A percentile compares a stretch with the other conserved stretches of the same genome.
Evolutionary conservation across 257 asterid species (phyloP).

Genomic region (Dorcoceras hygrometricum): DNA sequence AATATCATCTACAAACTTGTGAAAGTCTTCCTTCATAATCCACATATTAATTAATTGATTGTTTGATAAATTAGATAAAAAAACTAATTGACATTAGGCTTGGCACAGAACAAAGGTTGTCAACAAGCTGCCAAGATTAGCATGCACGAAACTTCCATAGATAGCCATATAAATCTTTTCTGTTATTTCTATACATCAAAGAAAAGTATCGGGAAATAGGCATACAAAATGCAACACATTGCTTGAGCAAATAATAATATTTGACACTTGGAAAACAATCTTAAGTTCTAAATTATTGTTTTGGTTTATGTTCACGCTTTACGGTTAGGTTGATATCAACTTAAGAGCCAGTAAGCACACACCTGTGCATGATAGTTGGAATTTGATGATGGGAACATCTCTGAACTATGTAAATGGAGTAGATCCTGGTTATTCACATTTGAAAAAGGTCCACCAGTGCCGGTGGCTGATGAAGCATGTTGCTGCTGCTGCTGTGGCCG

Average conservation of each 20-base stretch:
- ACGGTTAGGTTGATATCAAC: conserved; percentile 3
- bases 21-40: not conserved
- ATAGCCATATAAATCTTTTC: not conserved
- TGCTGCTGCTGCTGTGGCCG: conserved; percentile 90
- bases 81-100: not conserved
- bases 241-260: not conserved
- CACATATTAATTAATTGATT: not conserved
- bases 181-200: conserved; percentile 14
- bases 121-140: not conserved
- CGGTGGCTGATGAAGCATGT: conserved; percentile 68
- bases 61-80: not conserved
- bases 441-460: conserved; percentile 49
- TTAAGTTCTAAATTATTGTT: not conserved
- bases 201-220: not conserved
- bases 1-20: not conserved
- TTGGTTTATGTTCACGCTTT: conserved; percentile 4
- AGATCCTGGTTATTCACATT: conserved; percentile 52
- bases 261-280: conserved; percentile 14
- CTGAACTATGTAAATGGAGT: conserved; percentile 81
- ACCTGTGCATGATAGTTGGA: conserved; percentile 87
- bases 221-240: not conserved
- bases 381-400: conserved; percentile 78
- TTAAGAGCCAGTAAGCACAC: conserved; percentile 20
- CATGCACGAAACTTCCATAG: not conserved
- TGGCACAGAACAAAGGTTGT: not conserved